A percentile compares a stretch with the other conserved stretches of the same genome.
Evolutionary conservation across 2,329 filamentous ascomycete species (phyloP).

Genomic region (Epichloe sibirici): DNA sequence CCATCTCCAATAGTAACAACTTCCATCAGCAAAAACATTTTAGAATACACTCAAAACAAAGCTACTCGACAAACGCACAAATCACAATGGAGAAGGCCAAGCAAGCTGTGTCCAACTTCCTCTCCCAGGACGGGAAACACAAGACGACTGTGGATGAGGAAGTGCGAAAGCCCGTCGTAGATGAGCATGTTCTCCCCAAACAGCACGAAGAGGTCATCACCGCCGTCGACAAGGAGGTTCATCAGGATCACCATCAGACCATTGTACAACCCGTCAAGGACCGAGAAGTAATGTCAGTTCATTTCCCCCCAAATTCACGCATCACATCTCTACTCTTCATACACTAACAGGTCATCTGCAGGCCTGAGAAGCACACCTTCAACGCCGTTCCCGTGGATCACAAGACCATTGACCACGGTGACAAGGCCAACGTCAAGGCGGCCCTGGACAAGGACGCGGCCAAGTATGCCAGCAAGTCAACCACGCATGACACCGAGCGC

Average conservation of each 20-base stretch:
- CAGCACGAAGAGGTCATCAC: constrained; percentile 49
- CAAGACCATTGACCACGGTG: constrained; percentile 48
- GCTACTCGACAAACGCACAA: background rate
- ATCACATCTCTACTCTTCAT: too few species aligned
- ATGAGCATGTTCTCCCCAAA: constrained; percentile 48
- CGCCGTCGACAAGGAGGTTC: constrained; percentile 55
- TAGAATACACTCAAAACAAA: too few species aligned
- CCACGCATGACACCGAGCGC: constrained; percentile 18
- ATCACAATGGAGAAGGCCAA: constrained; percentile 50
- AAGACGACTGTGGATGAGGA: constrained; percentile 60
- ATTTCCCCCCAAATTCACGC: background rate
- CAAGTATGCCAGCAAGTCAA: constrained; percentile 17
- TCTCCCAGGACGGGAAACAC: constrained; percentile 49
- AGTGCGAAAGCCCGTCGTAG: constrained; percentile 45
- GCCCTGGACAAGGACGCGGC: constrained; percentile 38
- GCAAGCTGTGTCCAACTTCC: constrained; percentile 47
- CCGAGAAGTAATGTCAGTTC: constrained; percentile 29
- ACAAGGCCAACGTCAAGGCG: constrained; percentile 32
- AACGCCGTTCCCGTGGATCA: constrained; percentile 47
- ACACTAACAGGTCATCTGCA: constrained; percentile 4
- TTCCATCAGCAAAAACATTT: background rate
- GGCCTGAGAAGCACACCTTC: constrained; percentile 50
- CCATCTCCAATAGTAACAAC: background rate
- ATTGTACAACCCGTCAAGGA: constrained; percentile 49
- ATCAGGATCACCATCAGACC: constrained; percentile 62